Percentiles rank a stretch among this genome's conserved stretches.
phyloP scores from a whole-genome alignment of 2,329 filamentous ascomycete genomes.

The Alternaria sp. region DNA sequence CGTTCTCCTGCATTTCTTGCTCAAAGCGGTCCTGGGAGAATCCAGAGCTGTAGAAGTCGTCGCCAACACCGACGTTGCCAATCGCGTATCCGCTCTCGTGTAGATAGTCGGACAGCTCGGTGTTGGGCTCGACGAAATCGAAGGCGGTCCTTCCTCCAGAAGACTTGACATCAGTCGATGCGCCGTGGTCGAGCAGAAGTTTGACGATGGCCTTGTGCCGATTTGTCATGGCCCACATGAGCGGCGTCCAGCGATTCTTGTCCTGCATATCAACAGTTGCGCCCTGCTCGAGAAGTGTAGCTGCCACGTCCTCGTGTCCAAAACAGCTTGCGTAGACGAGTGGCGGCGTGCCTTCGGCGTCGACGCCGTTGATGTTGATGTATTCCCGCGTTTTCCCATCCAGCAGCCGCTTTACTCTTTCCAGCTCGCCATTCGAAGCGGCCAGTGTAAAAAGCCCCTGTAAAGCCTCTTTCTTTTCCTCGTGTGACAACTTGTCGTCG shows the following conservation, averaged over 20 bases:
- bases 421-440: conserved; percentile 91
- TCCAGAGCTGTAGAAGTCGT: conserved; percentile 94
- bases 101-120: conserved; percentile 94
- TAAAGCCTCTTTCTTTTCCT: conserved; percentile 79
- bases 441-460: conserved; percentile 94
- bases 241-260: conserved; percentile 92
- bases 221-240: conserved; percentile 99
- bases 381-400: conserved; percentile 74
- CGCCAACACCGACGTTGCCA: conserved; percentile 76
- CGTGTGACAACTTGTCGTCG: conserved; percentile 73
- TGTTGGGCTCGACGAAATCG: conserved; percentile 93
- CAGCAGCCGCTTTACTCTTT: conserved; percentile 78
- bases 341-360: conserved; percentile 95
- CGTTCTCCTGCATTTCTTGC: conserved; percentile 95
- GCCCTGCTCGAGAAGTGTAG: conserved; percentile 81
- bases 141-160: conserved; percentile 92
- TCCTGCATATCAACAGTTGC: conserved; percentile 93
- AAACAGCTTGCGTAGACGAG: conserved; percentile 98
- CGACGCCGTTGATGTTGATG: conserved; percentile 84
- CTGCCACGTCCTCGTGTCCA: conserved; percentile 89
- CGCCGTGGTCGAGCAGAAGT: conserved; percentile 86
- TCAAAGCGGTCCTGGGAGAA: conserved; percentile 94
- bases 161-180: conserved; percentile 94
- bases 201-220: conserved; percentile 96
- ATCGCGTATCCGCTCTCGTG: conserved; percentile 93